Base-by-base conservation (phyloP, 2,329 filamentous ascomycete species). In the Lasiodiplodia citricola region DNA sequence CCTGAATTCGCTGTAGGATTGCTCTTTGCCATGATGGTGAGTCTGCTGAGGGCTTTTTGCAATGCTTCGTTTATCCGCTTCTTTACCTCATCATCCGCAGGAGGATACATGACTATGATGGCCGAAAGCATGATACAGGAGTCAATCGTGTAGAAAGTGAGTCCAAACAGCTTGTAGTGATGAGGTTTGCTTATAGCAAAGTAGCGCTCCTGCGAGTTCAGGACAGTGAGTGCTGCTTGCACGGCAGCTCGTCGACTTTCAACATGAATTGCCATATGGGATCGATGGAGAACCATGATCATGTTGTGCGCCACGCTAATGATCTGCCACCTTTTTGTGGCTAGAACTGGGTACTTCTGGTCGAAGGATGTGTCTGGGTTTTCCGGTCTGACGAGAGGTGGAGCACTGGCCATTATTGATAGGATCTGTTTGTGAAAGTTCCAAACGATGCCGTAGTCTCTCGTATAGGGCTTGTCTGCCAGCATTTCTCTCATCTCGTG, bases 281-380 rank as follows among this genome's bases (percentile, higher is more conserved):
- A 25, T 10, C 58, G 58, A 51, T 63, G 58, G n/a, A 63, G 41
- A 25, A 63, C 58, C 58, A 63, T 63, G 25, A 63, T 31, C 23
- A 63, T 13, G 25, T 35, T 35, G 58, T 63, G 47, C 8, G 58
- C 41, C 18, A 63, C 58, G 35, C 41, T 63, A 18, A 10, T 21
- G 18, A 63, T 51, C 37, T 63, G 58, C 25, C 51, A 41, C 10
- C 58, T 25, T 28, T 63, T 63, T 44, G 35, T 51, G 28, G 58
- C 28, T 11, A 63, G 41, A 3, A 35, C 3, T 7, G 44, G 18
- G 18, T 35, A 50, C 41, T 51, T 63, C 18, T 44, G 8, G 18
- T 63, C 58, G n/a, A 50, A 51, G 3, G 58, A 63, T 0, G 58
- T 63, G 25, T 63, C 58, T 10, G 58, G 58, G 13, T 63, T 63